Conservation (phyloP, 192 early-diverging fungal genomes). For the Coemansia sp. region DNA sequence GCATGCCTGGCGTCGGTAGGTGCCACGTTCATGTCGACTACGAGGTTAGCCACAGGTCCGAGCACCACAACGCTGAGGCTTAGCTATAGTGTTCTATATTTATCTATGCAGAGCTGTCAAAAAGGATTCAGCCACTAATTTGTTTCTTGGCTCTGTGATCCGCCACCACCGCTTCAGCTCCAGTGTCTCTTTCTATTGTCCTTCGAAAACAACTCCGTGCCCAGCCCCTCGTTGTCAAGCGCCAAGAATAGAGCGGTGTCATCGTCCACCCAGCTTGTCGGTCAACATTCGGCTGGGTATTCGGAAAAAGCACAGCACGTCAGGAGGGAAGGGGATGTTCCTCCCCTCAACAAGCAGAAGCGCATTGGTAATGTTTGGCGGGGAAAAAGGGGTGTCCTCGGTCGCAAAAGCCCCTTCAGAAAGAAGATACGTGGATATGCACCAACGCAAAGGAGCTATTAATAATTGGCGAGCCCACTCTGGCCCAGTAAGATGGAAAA, state of each 20-base stretch:
- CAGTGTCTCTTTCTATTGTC: background rate
- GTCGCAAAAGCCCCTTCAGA: background rate
- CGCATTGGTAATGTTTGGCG: background rate
- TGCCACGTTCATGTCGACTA: constrained; percentile 96
- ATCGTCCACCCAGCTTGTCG: background rate
- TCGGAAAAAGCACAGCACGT: background rate
- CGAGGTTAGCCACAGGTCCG: constrained; percentile 80
- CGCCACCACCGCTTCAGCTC: background rate
- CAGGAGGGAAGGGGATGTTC: background rate
- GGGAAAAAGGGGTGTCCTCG: background rate
- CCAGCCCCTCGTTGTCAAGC: background rate
- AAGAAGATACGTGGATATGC: background rate
- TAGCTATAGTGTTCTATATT: background rate
- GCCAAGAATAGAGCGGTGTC: background rate
- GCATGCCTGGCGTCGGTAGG: constrained; percentile 79
- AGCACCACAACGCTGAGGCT: constrained; percentile 58
- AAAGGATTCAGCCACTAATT: background rate
- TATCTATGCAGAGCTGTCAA: background rate
- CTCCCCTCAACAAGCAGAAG: background rate
- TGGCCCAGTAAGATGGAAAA: background rate
- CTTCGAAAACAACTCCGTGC: background rate
- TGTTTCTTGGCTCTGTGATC: background rate
- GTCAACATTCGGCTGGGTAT: background rate
- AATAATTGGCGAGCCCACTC: background rate
- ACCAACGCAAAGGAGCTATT: background rate